Conservation (phyloP, 345 rosid genomes). For the Gossypium arboreum region DNA sequence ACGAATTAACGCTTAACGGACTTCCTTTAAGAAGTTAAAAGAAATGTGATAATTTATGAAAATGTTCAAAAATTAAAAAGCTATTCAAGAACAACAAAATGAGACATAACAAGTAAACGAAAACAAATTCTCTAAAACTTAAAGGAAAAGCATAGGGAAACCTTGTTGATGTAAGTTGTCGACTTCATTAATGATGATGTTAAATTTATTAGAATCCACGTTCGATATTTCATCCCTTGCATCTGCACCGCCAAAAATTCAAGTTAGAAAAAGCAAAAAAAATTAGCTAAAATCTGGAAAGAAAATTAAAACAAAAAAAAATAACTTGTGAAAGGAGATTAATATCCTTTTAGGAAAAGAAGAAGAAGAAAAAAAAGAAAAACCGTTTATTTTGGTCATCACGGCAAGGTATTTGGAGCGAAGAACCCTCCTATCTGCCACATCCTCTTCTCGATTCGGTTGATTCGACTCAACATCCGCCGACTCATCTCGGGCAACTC, state of each 20-base stretch:
- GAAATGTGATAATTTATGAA: no score
- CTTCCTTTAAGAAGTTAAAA: not conserved
- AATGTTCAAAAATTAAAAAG: not conserved
- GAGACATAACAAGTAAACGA: not conserved
- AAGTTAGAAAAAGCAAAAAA: not conserved
- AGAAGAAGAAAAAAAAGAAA: not conserved
- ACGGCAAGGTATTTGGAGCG: constrained; percentile 67
- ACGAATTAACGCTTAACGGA: not conserved
- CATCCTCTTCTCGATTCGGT: constrained; percentile 14
- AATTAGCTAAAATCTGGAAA: not conserved
- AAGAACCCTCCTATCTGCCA: constrained; percentile 46
- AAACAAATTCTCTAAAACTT: not conserved
- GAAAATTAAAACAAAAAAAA: not conserved
- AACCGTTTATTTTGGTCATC: constrained; percentile 54
- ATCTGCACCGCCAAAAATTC: constrained; percentile 35
- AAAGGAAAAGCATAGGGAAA: constrained; percentile 15
- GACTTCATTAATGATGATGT: constrained; percentile 49
- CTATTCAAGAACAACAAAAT: not conserved
- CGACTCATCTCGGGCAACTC: not conserved
- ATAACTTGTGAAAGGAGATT: not conserved
- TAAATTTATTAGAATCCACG: constrained; percentile 58
- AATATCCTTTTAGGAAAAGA: not conserved
- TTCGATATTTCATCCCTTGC: constrained; percentile 59
- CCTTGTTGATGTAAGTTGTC: constrained; percentile 63
- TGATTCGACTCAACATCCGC: constrained; percentile 11